phyloP scores from a whole-genome alignment of 257 asterid genomes.

The Misopates orontium region DNA sequence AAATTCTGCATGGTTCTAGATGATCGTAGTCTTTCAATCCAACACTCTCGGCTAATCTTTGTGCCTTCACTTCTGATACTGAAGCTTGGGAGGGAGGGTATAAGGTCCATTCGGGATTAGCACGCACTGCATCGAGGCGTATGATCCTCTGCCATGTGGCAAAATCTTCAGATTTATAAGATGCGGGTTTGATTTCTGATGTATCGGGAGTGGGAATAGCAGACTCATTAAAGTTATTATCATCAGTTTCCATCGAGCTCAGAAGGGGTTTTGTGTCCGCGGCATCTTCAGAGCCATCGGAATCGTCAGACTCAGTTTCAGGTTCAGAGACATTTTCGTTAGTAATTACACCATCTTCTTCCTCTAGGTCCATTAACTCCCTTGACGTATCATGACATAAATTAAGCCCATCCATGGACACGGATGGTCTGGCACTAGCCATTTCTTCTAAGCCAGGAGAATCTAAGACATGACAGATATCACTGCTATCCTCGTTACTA shows the following conservation, averaged over 20 bases:
- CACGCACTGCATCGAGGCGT: slow-evolving; percentile 87
- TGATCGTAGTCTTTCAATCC: slow-evolving; percentile 75
- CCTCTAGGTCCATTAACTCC: slow-evolving; percentile 42
- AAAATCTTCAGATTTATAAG: slow-evolving; percentile 59
- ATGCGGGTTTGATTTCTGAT: slow-evolving; percentile 33
- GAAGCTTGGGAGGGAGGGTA: slow-evolving; percentile 75
- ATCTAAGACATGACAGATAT: slow-evolving; percentile 47
- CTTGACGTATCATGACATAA: slow-evolving; percentile 25
- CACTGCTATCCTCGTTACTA: slow-evolving; percentile 46
- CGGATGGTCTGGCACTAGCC: slow-evolving; percentile 44
- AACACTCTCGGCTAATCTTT: slow-evolving; percentile 61
- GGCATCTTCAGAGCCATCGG: slow-evolving; percentile 60
- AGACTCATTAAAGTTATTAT: slow-evolving; percentile 33
- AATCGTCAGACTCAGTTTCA: slow-evolving; percentile 54
- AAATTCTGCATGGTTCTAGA: slow-evolving; percentile 71
- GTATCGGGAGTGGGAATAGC: slow-evolving; percentile 31
- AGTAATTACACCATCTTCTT: slow-evolving; percentile 38
- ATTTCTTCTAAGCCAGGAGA: slow-evolving; percentile 52
- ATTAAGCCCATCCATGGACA: slow-evolving; percentile 34
- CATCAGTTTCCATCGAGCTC: slow-evolving; percentile 39
- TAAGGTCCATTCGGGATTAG: slow-evolving; percentile 67
- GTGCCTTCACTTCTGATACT: slow-evolving; percentile 62
- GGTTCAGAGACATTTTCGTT: slow-evolving; percentile 46
- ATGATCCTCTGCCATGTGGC: slow-evolving; percentile 84
- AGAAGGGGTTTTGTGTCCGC: slow-evolving; percentile 60